A percentile compares a stretch with the other conserved stretches of the same genome.
phyloP scores from a whole-genome alignment of 1,284 basidiomycete genomes.

The Golubevia sp. region DNA sequence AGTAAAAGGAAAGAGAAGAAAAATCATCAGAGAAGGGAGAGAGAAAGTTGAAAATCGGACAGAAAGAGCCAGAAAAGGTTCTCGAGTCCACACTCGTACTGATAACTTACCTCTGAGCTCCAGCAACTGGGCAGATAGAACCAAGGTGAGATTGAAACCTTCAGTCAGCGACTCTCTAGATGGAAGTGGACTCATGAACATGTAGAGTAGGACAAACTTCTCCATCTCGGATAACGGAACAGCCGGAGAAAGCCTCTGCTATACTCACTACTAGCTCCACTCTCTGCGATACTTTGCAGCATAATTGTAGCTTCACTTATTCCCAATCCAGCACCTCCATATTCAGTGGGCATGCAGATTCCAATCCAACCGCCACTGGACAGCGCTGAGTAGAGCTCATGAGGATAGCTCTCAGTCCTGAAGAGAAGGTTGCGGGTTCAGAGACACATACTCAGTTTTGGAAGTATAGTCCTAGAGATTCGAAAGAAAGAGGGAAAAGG shows the following conservation, averaged over 20 bases:
- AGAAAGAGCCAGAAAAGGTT: neutral
- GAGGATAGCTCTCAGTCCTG: constrained; percentile 23
- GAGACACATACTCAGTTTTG: too few relatives aligned
- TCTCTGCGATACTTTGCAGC: constrained; percentile 63
- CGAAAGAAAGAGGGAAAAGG: neutral
- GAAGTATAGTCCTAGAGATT: neutral
- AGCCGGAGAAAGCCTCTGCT: neutral
- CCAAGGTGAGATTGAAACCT: too few relatives aligned
- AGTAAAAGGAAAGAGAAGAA: neutral
- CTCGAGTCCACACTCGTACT: neutral
- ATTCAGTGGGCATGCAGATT: constrained; percentile 33
- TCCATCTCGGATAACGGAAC: too few relatives aligned
- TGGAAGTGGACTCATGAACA: too few relatives aligned
- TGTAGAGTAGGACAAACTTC: too few relatives aligned
- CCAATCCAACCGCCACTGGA: constrained; percentile 25
- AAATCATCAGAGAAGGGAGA: too few relatives aligned
- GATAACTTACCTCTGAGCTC: too few relatives aligned
- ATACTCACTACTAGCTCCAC: constrained; percentile 31
- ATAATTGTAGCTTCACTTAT: constrained; percentile 63
- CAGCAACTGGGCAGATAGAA: too few relatives aligned
- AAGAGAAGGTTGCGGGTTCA: too few relatives aligned
- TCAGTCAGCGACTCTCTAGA: too few relatives aligned
- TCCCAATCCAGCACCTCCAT: constrained; percentile 59
- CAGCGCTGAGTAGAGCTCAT: constrained; percentile 38
- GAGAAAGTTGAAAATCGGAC: neutral